Base-by-base conservation (phyloP, 805 yeast genomes). In the Yamadazyma kitorensis region DNA sequence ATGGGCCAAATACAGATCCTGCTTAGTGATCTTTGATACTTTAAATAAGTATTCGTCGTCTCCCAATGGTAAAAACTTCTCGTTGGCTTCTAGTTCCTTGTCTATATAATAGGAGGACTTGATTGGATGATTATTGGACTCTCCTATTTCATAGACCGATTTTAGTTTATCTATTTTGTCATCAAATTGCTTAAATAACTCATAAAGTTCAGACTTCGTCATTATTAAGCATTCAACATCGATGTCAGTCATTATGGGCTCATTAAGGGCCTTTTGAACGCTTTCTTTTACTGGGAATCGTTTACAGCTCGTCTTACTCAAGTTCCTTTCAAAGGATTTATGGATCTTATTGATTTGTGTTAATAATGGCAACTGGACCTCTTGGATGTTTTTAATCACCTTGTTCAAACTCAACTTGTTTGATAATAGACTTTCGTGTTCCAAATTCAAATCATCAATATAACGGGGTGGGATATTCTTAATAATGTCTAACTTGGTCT, bases 351-450 rank as follows among this genome's bases (percentile, higher is more conserved):
- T 46, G 57, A 65, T 61, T 30, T 63, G 49, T 17, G 59, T 62
- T 16, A 67, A 44, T 9, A 61, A 39, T 2, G 72, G 73, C 31
- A 60, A 51, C 35, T 64, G 62, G 6, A 52, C 49, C 8, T 49
- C 48, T 24, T 44, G 49, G 23, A 64, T 49, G 12, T 51, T 44
- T n/a, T 45, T 44, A 7, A 60, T 27, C 4, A 24, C 54, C 19
- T 52, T 53, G 16, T 16, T 40, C 17, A 40, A 21, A 5, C 15
- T 21, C 3, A 39, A 27, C 26, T 55, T 48, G 13, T 44, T 37
- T 3, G 22, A 29, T 3, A 41, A 17, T 9, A 66, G 42, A 6
- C 38, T 39, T 11, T 48, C 52, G 26, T 47, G 48, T 23, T 59
- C 47, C 11, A 29, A 27, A 15, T 47, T 44, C 7, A 65, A 47